phyloP scores from a whole-genome alignment of 371 early-diverging fungal genomes.

The Coemansia sp. region DNA sequence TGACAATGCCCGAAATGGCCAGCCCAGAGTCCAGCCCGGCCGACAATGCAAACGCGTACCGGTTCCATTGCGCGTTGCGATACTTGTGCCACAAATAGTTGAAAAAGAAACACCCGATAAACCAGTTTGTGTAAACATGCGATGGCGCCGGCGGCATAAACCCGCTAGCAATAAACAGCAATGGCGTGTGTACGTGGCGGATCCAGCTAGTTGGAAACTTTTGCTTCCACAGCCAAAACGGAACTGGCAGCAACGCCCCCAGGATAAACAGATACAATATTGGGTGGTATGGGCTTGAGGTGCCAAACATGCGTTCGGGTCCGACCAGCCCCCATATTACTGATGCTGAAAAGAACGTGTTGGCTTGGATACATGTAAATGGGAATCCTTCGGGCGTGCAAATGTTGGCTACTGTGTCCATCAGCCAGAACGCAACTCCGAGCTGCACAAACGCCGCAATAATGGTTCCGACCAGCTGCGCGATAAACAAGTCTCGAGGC shows the following conservation, averaged over 20 bases:
- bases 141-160: constrained; percentile 66
- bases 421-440: constrained; percentile 63
- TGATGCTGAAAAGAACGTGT: constrained; percentile 67
- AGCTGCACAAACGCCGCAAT: constrained; percentile 61
- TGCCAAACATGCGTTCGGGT: constrained; percentile 72
- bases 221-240: constrained; percentile 55
- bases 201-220: constrained; percentile 55
- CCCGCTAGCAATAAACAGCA: constrained; percentile 59
- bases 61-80: constrained; percentile 60
- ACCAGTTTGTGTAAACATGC: constrained; percentile 64
- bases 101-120: constrained; percentile 61
- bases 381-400: constrained; percentile 60
- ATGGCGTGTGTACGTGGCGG: constrained; percentile 63
- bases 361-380: constrained; percentile 63
- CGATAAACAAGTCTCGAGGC: constrained; percentile 60
- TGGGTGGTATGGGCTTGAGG: constrained; percentile 56
- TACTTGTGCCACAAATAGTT: constrained; percentile 62
- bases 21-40: constrained; percentile 69
- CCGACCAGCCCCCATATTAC: constrained; percentile 73
- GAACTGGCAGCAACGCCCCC: constrained; percentile 63
- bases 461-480: constrained; percentile 64
- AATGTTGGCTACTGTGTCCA: constrained; percentile 59
- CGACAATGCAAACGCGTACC: constrained; percentile 69
- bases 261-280: constrained; percentile 63
- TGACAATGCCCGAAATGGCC: constrained; percentile 47